A percentile compares a stretch with the other conserved stretches of the same genome.
Evolutionary conservation across 2,329 filamentous ascomycete genomes (phyloP).

Genomic region (Blumeria graminis): DNA sequence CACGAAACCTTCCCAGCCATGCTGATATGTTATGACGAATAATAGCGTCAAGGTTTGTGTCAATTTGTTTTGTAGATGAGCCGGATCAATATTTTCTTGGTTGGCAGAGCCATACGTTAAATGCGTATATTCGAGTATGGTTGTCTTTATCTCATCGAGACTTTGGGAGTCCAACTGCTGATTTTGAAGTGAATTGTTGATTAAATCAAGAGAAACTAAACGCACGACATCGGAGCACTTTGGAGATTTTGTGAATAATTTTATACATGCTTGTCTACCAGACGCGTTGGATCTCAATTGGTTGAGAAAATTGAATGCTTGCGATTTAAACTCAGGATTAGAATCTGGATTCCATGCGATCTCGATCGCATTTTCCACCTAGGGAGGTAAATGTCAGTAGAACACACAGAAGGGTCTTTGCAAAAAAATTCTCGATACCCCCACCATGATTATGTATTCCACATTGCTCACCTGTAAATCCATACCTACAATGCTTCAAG

Average conservation of each 20-base stretch:
- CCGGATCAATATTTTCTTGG: constrained; percentile 38
- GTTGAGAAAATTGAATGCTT: constrained; percentile 60
- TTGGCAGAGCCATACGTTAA: constrained; percentile 40
- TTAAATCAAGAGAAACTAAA: constrained; percentile 70
- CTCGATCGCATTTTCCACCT: constrained; percentile 89
- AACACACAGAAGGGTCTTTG: no score
- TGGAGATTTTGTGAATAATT: constrained; percentile 60
- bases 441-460: no score
- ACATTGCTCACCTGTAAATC: no score
- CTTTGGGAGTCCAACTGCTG: constrained; percentile 50
- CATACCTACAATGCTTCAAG: no score
- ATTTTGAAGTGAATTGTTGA: constrained; percentile 75
- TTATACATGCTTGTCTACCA: constrained; percentile 74
- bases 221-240: constrained; percentile 63
- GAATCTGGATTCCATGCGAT: constrained; percentile 71
- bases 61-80: constrained; percentile 81
- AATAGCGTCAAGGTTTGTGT: constrained; percentile 88
- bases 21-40: constrained; percentile 66
- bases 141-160: constrained; percentile 54
- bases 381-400: constrained; percentile 9
- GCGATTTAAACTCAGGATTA: constrained; percentile 48
- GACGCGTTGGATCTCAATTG: constrained; percentile 61
- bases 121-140: constrained; percentile 57
- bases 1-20: constrained; percentile 73
- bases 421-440: no score